Percentiles rank a stretch among this genome's conserved stretches.
phyloP scores from a whole-genome alignment of 2,329 filamentous ascomycete species.

The Hortaea werneckii region DNA sequence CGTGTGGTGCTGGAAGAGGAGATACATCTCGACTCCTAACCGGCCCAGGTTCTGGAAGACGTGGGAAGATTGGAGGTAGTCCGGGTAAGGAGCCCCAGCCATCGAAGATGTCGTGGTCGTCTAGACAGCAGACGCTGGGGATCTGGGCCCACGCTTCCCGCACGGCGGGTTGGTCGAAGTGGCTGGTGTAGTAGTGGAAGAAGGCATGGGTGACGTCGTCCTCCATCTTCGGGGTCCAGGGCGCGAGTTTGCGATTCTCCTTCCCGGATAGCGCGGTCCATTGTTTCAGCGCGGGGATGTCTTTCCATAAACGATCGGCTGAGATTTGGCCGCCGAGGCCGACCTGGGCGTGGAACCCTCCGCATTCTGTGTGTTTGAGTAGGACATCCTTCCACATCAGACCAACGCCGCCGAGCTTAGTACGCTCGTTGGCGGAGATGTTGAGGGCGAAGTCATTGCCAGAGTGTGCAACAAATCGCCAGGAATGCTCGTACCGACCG shows the following conservation, averaged over 20 bases:
- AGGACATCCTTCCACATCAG: slow-evolving; percentile 99
- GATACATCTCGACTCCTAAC: slow-evolving; percentile 92
- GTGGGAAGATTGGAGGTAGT: slow-evolving; percentile 95
- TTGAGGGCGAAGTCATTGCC: slow-evolving; percentile 90
- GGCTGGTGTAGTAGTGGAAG: slow-evolving; percentile 97
- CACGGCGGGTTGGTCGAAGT: slow-evolving; percentile 93
- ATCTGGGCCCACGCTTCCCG: slow-evolving; percentile 96
- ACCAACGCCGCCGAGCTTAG: slow-evolving; percentile 75
- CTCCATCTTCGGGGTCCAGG: slow-evolving; percentile 89
- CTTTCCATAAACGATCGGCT: slow-evolving; percentile 90
- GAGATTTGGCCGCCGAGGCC: slow-evolving; percentile 92
- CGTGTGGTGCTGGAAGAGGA: slow-evolving; percentile 96
- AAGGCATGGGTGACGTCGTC: slow-evolving; percentile 94
- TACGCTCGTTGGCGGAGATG: slow-evolving; percentile 75
- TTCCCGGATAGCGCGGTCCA: slow-evolving; percentile 91
- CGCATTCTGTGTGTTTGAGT: slow-evolving; percentile 92
- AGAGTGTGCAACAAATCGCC: slow-evolving; percentile 92
- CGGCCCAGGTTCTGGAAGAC: slow-evolving; percentile 98
- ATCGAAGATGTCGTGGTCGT: slow-evolving; percentile 98
- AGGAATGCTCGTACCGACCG: slow-evolving; percentile 77
- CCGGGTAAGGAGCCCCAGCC: slow-evolving; percentile 96
- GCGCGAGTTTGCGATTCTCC: slow-evolving; percentile 78
- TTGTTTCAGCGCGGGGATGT: slow-evolving; percentile 84
- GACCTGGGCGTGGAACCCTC: slow-evolving; percentile 88
- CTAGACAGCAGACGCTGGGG: slow-evolving; percentile 81